Conservation (phyloP, 176 grass and related monocot genomes). For the Aegilops speltoides region DNA sequence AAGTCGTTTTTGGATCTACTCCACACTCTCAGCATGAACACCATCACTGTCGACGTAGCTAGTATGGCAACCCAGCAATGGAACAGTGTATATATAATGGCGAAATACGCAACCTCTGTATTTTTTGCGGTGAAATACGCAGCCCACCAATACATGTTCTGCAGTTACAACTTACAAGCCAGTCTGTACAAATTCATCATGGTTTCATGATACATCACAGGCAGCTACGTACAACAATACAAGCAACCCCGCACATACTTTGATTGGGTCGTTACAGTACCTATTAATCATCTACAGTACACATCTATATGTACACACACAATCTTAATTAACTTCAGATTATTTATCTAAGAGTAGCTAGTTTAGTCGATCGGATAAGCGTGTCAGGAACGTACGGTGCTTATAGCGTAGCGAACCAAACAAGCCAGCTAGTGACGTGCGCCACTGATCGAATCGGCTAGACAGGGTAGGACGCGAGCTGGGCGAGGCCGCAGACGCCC, state of each 20-base stretch:
- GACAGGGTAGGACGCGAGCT: constrained; percentile 49
- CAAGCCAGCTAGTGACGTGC: background rate
- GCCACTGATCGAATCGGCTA: background rate
- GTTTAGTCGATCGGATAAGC: background rate
- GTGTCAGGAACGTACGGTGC: background rate
- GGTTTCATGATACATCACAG: background rate
- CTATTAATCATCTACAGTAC: background rate
- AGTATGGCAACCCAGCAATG: background rate
- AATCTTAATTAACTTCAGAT: background rate
- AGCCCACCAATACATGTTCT: background rate
- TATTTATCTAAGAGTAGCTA: background rate
- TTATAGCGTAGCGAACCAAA: background rate
- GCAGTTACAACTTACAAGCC: background rate
- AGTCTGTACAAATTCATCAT: constrained; percentile 9
- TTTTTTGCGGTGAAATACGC: background rate
- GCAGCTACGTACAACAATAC: background rate
- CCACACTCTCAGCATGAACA: background rate
- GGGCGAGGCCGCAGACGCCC: constrained; percentile 62
- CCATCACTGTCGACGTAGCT: background rate
- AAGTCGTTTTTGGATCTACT: background rate
- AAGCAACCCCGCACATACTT: background rate
- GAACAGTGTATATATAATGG: background rate
- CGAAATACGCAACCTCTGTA: no score
- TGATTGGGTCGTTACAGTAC: background rate
- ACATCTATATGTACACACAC: background rate